Conservation (phyloP, 2,329 filamentous ascomycete genomes). For the Fusarium guadeloupense region DNA sequence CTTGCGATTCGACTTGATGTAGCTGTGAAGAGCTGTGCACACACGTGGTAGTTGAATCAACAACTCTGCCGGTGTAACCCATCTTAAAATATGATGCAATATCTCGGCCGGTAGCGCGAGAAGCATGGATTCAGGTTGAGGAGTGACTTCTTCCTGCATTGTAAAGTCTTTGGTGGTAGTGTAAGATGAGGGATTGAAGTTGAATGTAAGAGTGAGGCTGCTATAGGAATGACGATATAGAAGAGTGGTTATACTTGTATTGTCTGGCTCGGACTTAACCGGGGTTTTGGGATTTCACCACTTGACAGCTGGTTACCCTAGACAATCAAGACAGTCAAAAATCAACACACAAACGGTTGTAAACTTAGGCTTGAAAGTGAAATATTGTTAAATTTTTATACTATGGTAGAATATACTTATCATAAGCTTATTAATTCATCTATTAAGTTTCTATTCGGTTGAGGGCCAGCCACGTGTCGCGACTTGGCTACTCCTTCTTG, state of each 20-base stretch:
- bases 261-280: constrained; percentile 8
- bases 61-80: constrained; percentile 66
- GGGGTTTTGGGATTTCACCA: constrained; percentile 1
- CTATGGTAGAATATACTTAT: too few species aligned
- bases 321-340: too few species aligned
- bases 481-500: too few species aligned
- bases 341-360: too few species aligned
- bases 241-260: neutral
- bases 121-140: constrained; percentile 21
- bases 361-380: too few species aligned
- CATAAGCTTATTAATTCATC: too few species aligned
- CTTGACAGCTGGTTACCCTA: constrained; percentile 1
- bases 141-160: constrained; percentile 10
- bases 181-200: neutral
- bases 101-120: constrained; percentile 67
- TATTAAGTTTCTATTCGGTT: too few species aligned
- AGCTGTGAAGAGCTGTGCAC: constrained; percentile 62
- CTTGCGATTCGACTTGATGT: constrained; percentile 65
- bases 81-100: constrained; percentile 67
- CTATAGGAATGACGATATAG: constrained; percentile 3
- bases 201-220: neutral
- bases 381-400: too few species aligned
- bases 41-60: constrained; percentile 61
- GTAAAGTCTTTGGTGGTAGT: neutral
- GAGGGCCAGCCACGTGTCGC: too few species aligned